Evolutionary conservation across 2,329 filamentous ascomycete species (phyloP), one percentile per base, ranked within the genome.

Genomic region (Alternaria alternata): DNA sequence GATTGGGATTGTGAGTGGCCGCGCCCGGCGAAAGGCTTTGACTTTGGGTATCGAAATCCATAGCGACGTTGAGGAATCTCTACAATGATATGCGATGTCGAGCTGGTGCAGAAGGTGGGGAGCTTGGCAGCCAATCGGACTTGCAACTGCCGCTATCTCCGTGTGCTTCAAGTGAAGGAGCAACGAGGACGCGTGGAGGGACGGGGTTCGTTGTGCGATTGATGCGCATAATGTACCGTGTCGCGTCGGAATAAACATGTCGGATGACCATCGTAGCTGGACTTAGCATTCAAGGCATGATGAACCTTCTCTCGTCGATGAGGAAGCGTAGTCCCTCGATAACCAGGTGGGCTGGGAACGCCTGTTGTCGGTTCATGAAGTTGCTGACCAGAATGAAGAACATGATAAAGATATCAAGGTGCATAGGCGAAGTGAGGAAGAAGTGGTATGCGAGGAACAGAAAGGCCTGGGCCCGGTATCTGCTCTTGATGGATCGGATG

Each of bases 1-100:
- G 81, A 63, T 80, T 82, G 11, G 81, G 67, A 46, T 74, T 68
- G 38, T 72, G 71, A 26, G 69, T 74, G 24, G 72, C 76, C 51
- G 74, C 73, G 47, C 68, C 67, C 26, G 77, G 77, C 38, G 78
- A 79, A 16, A 79, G 74, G 62, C 73, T 75, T 62, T 76, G 74
- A 55, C 74, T 77, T 18, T 69, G 68, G 5, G 71, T 69, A 51
- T 77, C 75, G 59, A 77, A 67, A 66, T 78, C 75, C 76, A 78
- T 78, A 44, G 59, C 51, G 49, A 53, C 48, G 43, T 61, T 41
- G 61, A 54, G 38, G 53, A 57, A 43, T 63, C 34, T 58, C 61
- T 59, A 51, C 54, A 54, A 57, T 42, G 53, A 22, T 44, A 30
- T 52, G 60, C 34, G 57, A 63, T 41, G 14, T 61, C 53, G 54